Percentiles rank a stretch among this genome's conserved stretches.
Evolutionary conservation across 1,284 basidiomycete species (phyloP).

Genomic region (Ceratobasidium sp.): DNA sequence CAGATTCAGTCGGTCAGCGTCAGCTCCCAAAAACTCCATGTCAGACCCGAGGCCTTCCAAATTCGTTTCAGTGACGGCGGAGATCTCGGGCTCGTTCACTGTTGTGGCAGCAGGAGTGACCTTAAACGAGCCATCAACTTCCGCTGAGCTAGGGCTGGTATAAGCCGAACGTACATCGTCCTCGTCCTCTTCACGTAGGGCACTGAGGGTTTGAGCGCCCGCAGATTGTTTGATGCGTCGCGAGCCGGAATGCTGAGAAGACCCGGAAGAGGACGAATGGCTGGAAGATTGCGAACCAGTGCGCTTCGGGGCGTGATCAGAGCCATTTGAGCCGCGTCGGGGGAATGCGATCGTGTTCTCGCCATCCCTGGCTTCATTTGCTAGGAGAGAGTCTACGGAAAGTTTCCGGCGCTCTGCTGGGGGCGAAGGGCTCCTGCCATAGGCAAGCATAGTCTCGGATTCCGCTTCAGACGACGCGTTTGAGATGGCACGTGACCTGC

Average conservation of each 20-base stretch:
- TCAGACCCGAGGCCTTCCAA: constrained; percentile 16
- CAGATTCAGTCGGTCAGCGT: constrained; percentile 14
- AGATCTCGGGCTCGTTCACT: not conserved
- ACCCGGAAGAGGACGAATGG: constrained; percentile 39
- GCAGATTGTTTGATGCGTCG: constrained; percentile 28
- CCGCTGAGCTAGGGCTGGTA: constrained; percentile 27
- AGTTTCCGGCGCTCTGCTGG: constrained; percentile 14
- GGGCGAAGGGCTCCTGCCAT: constrained; percentile 31
- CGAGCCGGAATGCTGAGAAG: constrained; percentile 31
- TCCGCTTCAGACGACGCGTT: constrained; percentile 19
- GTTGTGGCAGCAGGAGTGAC: constrained; percentile 1
- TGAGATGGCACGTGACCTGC: constrained; percentile 21
- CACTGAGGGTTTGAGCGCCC: constrained; percentile 28
- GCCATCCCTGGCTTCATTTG: not conserved
- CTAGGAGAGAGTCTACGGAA: not conserved
- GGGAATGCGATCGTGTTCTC: constrained; percentile 33
- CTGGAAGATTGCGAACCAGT: constrained; percentile 26
- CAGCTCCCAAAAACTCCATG: constrained; percentile 7
- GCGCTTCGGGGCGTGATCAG: constrained; percentile 24
- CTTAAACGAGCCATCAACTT: constrained; percentile 22
- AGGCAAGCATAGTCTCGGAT: constrained; percentile 35
- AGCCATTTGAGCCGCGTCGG: constrained; percentile 24
- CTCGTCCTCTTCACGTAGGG: constrained; percentile 38
- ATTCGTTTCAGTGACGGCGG: constrained; percentile 11
- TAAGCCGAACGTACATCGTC: constrained; percentile 26